Conservation (phyloP, 257 asterid genomes). For the Solanum rostratum region DNA sequence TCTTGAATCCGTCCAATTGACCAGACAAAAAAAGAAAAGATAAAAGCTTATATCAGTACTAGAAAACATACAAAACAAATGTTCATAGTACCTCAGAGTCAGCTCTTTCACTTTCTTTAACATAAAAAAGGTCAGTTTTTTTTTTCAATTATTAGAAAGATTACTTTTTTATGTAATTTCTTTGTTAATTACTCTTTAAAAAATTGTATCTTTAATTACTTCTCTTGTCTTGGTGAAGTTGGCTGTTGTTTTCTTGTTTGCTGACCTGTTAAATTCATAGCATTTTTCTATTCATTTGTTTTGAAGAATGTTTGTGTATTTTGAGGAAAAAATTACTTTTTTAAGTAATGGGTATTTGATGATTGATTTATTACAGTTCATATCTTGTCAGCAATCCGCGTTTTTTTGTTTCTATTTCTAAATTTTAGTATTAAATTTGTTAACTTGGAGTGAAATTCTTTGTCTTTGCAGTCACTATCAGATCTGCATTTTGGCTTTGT, state of each 20-base stretch:
- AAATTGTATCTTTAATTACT: conserved; percentile 19
- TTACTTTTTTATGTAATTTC: not conserved
- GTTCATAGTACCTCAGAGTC: not conserved
- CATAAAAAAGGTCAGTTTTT: not conserved
- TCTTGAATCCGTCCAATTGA: not conserved
- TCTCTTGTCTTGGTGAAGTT: conserved; percentile 10
- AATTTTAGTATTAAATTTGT: not conserved
- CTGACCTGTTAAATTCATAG: not conserved
- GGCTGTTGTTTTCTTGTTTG: not conserved
- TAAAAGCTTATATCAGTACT: not conserved
- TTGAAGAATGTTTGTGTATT: conserved; percentile 13
- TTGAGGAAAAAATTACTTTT: not conserved
- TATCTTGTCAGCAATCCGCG: conserved; percentile 67
- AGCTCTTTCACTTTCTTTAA: conserved; percentile 6
- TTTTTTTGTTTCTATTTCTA: conserved; percentile 9
- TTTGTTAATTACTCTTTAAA: not conserved
- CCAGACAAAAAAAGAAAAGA: not conserved
- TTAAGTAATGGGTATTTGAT: conserved; percentile 3
- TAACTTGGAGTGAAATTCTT: not conserved
- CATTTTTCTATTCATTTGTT: not conserved
- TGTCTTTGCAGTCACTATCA: conserved; percentile 33
- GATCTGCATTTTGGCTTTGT: conserved; percentile 38
- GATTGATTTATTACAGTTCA: conserved; percentile 32
- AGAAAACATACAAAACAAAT: not conserved
- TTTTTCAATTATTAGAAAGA: not conserved